Conservation (phyloP, 2,329 filamentous ascomycete genomes). For the Niveomyces coronatus region DNA sequence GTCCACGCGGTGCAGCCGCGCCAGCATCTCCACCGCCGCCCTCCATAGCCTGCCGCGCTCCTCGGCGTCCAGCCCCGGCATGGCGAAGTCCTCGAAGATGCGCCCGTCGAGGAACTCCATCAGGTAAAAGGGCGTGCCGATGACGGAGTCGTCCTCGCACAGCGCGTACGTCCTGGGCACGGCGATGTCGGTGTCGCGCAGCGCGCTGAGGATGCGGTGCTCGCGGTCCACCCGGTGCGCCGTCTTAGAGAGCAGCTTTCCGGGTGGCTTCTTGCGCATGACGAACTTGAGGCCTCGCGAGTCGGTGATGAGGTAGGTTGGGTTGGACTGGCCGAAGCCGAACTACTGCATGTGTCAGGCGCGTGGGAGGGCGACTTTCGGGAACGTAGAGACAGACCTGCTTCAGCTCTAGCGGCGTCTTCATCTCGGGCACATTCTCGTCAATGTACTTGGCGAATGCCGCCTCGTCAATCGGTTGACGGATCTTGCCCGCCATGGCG, state of each 20-base stretch:
- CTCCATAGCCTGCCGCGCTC: conserved; percentile 77
- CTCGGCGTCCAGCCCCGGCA: conserved; percentile 58
- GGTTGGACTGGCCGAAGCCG: conserved; percentile 94
- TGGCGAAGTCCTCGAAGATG: conserved; percentile 80
- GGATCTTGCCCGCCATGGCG: conserved; percentile 76
- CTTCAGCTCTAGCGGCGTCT: conserved; percentile 75
- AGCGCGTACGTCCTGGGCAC: conserved; percentile 76
- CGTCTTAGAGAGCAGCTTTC: conserved; percentile 81
- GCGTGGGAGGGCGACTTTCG: conserved; percentile 7
- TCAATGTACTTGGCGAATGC: conserved; percentile 72
- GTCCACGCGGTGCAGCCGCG: conserved; percentile 70
- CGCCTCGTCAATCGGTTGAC: conserved; percentile 79
- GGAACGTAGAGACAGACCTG: conserved; percentile 48
- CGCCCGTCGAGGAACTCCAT: conserved; percentile 94
- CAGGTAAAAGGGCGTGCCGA: conserved; percentile 92
- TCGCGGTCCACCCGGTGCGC: conserved; percentile 96
- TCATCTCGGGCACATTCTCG: conserved; percentile 70
- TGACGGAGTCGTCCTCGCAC: conserved; percentile 68
- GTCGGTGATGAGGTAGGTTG: conserved; percentile 83
- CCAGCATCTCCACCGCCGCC: conserved; percentile 72
- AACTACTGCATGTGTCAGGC: conserved; percentile 47
- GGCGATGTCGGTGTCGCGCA: conserved; percentile 69
- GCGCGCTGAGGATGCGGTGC: conserved; percentile 78
- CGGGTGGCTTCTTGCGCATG: conserved; percentile 96
- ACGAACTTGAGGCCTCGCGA: conserved; percentile 65